phyloP scores from a whole-genome alignment of 78 protist species.

The Dictyostelium intermedium region DNA sequence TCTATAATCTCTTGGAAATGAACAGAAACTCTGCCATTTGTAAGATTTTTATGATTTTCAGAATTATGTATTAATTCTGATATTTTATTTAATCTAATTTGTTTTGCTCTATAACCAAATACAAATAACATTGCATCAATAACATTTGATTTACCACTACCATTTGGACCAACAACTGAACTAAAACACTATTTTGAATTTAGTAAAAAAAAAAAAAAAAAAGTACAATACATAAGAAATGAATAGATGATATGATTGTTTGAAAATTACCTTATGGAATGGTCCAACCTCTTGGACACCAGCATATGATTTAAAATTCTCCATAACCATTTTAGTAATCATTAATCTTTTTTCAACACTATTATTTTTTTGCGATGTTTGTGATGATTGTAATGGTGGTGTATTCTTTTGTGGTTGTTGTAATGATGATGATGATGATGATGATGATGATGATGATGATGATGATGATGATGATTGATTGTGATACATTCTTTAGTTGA shows the following conservation, averaged over 20 bases:
- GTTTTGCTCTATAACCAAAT: conserved; percentile 97
- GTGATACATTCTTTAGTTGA: no score
- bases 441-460: no score
- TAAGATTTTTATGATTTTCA: conserved; percentile 73
- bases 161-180: conserved; percentile 99
- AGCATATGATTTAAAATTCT: conserved; percentile 98
- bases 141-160: conserved; percentile 99
- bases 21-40: conserved; percentile 92
- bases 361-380: background rate
- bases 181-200: conserved; percentile 88
- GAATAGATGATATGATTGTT: background rate
- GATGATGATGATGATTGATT: no score
- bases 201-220: background rate
- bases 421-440: background rate
- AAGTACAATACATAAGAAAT: no score
- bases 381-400: background rate
- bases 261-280: conserved; percentile 91
- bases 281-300: conserved; percentile 96
- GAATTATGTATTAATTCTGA: conserved; percentile 98
- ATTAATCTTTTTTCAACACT: conserved; percentile 85
- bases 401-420: background rate
- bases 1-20: conserved; percentile 96
- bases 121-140: conserved; percentile 99
- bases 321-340: conserved; percentile 92
- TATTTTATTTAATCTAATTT: conserved; percentile 94